Conservation (phyloP, 148 eudicot genomes). For the Beta vulgaris region DNA sequence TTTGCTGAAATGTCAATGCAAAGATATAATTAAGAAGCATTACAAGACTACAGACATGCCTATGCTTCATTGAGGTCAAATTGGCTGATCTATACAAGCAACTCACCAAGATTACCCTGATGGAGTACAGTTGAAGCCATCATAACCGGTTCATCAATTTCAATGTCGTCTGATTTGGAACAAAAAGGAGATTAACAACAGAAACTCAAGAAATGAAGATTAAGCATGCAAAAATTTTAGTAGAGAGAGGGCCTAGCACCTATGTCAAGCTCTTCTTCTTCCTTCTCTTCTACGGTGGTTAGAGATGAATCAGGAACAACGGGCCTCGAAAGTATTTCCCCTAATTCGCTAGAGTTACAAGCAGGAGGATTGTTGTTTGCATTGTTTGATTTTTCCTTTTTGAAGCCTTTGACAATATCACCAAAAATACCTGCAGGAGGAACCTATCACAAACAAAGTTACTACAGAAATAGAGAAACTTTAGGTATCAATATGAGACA, state of each 20-base stretch:
- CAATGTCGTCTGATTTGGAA: constrained; percentile 63
- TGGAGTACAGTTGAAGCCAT: constrained; percentile 50
- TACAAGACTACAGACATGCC: background rate
- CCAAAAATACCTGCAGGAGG: constrained; percentile 47
- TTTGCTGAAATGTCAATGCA: constrained; percentile 33
- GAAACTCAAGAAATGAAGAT: constrained; percentile 3
- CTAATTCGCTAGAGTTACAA: constrained; percentile 47
- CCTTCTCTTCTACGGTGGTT: constrained; percentile 25
- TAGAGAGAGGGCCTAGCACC: constrained; percentile 35
- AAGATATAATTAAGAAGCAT: constrained; percentile 6
- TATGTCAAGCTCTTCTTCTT: constrained; percentile 54
- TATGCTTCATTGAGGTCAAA: background rate
- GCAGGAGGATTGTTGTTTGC: constrained; percentile 24
- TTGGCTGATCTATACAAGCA: background rate
- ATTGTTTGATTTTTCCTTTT: constrained; percentile 39
- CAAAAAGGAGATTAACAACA: background rate
- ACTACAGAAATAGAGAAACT: constrained; percentile 1
- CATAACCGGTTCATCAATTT: constrained; percentile 61
- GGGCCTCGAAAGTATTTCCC: constrained; percentile 41
- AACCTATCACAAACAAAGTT: constrained; percentile 43
- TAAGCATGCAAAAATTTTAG: background rate
- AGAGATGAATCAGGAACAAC: constrained; percentile 39
- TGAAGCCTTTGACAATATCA: constrained; percentile 62
- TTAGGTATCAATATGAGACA: background rate
- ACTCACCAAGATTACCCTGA: constrained; percentile 26